A percentile compares a stretch with the other conserved stretches of the same genome.
These are phyloP conservation scores for Collybia sp. DNA, from an alignment of 768 basidiomycete species.

Conservation along the genomic window DNA sequence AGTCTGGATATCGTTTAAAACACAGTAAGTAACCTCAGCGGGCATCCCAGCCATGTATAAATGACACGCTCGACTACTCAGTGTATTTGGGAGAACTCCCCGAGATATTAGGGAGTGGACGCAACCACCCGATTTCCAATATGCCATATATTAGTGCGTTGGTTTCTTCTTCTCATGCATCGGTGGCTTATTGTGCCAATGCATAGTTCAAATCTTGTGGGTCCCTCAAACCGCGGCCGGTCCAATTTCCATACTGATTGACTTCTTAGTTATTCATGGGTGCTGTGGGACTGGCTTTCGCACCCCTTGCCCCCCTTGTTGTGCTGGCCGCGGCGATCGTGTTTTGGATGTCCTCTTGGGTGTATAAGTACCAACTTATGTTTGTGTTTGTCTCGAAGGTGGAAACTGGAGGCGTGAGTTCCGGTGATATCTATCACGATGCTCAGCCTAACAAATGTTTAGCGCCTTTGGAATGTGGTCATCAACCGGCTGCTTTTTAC, in stretches of 20 bases:
- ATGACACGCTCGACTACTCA: slow-evolving; percentile 18
- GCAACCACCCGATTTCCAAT: slow-evolving; percentile 86
- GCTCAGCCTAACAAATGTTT: slow-evolving; percentile 2
- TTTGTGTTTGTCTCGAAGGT: slow-evolving; percentile 87
- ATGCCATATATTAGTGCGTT: slow-evolving; percentile 77
- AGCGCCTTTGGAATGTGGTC: slow-evolving; percentile 94
- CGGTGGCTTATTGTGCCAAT: slow-evolving; percentile 9
- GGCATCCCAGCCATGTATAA: neutral
- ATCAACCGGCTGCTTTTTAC: slow-evolving; percentile 82
- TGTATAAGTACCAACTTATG: slow-evolving; percentile 97
- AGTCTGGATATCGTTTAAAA: slow-evolving; percentile 79
- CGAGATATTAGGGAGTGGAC: slow-evolving; percentile 90
- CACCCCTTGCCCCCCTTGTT: slow-evolving; percentile 91
- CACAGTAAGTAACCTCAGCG: slow-evolving; percentile 43
- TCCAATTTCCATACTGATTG: neutral
- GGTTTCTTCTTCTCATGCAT: slow-evolving; percentile 1
- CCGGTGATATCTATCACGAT: slow-evolving; percentile 1
- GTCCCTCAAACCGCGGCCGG: slow-evolving; percentile 19
- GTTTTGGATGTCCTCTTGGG: slow-evolving; percentile 83
- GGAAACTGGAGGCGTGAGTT: slow-evolving; percentile 88
- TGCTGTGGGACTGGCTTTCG: slow-evolving; percentile 92
- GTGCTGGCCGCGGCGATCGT: slow-evolving; percentile 77
- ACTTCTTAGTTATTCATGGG: slow-evolving; percentile 70
- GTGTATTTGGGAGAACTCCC: slow-evolving; percentile 83
- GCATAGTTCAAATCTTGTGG: slow-evolving; percentile 51